Percentiles rank a stretch among this genome's conserved stretches.
Evolutionary conservation across 495 filamentous ascomycete species (phyloP).

Genomic region (Gamarada debralockiae): DNA sequence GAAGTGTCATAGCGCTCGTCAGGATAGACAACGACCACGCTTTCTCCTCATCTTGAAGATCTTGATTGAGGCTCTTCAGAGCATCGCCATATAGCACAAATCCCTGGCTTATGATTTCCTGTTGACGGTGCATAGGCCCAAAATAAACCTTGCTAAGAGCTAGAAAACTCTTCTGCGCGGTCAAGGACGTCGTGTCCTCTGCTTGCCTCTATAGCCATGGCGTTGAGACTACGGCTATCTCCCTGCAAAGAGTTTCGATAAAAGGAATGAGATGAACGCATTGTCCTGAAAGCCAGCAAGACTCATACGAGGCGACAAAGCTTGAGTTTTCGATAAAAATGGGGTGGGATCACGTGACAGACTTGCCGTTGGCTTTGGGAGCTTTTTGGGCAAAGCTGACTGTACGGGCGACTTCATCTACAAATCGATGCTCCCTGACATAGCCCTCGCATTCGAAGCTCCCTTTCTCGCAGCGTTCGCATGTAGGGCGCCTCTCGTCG

Average conservation of each 20-base stretch:
- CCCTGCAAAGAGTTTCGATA: background rate
- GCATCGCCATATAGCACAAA: background rate
- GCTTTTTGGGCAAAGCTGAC: background rate
- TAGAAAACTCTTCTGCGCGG: background rate
- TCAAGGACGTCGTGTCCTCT: background rate
- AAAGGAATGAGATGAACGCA: background rate
- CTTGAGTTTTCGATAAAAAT: background rate
- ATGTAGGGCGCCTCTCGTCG: background rate
- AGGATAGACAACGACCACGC: background rate
- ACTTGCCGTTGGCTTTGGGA: background rate
- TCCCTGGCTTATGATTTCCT: background rate
- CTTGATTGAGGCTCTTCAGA: background rate
- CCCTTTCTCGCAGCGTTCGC: background rate
- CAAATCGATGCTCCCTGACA: background rate
- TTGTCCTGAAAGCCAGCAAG: constrained; percentile 2
- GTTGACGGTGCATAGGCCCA: background rate
- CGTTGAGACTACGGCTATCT: background rate
- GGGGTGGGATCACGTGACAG: background rate
- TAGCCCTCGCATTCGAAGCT: background rate
- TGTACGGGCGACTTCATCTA: background rate
- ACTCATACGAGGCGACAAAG: background rate
- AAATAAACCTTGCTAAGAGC: constrained; percentile 2
- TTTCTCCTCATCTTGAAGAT: constrained; percentile 2
- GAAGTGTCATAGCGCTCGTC: background rate
- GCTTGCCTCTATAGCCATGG: background rate